Conservation (phyloP, 148 eudicot genomes). For the Tetragonia tetragonoides region DNA sequence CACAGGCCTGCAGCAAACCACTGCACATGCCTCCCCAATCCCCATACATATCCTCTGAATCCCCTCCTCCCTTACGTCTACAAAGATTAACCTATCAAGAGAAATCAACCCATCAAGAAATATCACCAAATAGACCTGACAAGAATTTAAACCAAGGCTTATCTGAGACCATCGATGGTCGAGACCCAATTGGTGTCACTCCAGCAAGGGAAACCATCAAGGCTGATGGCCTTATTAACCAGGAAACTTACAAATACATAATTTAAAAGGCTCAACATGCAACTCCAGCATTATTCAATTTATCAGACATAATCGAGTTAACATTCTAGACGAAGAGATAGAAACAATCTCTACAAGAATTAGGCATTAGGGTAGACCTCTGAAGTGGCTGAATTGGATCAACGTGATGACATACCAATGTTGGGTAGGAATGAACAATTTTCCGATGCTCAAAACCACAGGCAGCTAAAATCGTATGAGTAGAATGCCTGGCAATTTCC, state of each 20-base stretch:
- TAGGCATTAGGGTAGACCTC: slow-evolving; percentile 55
- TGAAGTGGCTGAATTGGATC: slow-evolving; percentile 30
- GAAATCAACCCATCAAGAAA: too few relatives aligned
- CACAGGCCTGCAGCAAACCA: too few relatives aligned
- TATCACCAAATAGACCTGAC: too few relatives aligned
- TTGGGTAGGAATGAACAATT: slow-evolving; percentile 36
- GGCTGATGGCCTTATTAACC: background rate
- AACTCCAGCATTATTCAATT: slow-evolving; percentile 18
- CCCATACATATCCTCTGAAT: too few relatives aligned
- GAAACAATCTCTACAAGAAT: slow-evolving; percentile 74
- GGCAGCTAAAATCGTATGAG: slow-evolving; percentile 74
- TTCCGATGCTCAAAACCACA: slow-evolving; percentile 65
- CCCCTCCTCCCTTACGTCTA: too few relatives aligned
- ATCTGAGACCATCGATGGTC: background rate
- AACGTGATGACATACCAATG: slow-evolving; percentile 46
- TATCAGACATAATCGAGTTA: slow-evolving; percentile 44
- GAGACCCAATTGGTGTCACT: background rate
- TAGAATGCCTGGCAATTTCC: slow-evolving; percentile 78
- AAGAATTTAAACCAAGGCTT: too few relatives aligned
- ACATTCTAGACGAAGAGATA: slow-evolving; percentile 67
- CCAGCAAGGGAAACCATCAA: background rate
- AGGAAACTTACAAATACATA: background rate
- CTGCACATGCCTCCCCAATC: too few relatives aligned
- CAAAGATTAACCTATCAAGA: too few relatives aligned
- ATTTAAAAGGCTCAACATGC: background rate